Evolutionary conservation across 495 filamentous ascomycete genomes (phyloP).

Genomic region (Jackrogersella minutella): DNA sequence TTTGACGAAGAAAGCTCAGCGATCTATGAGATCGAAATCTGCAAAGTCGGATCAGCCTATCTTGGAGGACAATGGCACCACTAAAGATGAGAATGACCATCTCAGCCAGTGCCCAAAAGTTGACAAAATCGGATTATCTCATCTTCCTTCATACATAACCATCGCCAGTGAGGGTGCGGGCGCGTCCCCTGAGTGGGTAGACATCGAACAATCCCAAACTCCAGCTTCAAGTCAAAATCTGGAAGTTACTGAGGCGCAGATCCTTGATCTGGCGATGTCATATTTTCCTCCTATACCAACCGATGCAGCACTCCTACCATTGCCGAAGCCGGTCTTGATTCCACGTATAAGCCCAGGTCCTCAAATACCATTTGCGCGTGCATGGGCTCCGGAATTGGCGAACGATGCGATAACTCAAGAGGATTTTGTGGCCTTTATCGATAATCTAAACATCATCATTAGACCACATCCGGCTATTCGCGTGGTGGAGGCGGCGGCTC

Average conservation of each 20-base stretch:
- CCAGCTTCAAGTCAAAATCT: neutral
- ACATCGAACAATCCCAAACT: too few relatives aligned
- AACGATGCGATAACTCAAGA: slow-evolving; percentile 30
- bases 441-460: slow-evolving; percentile 41
- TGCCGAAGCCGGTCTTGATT: slow-evolving; percentile 36
- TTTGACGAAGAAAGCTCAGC: slow-evolving; percentile 9
- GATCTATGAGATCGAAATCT: slow-evolving; percentile 10
- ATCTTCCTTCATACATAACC: slow-evolving; percentile 10
- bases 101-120: neutral
- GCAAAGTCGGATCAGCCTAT: neutral
- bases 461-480: slow-evolving; percentile 25
- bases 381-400: slow-evolving; percentile 29
- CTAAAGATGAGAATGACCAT: neutral
- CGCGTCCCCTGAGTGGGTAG: too few relatives aligned
- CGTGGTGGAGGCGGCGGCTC: slow-evolving; percentile 13
- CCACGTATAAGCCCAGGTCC: slow-evolving; percentile 37
- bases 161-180: neutral
- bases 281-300: slow-evolving; percentile 15
- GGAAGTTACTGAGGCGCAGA: slow-evolving; percentile 13
- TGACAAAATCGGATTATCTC: neutral
- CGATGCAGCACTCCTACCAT: slow-evolving; percentile 7
- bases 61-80: neutral
- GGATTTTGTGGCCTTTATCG: slow-evolving; percentile 40
- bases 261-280: slow-evolving; percentile 21
- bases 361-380: slow-evolving; percentile 37